phyloP scores from a whole-genome alignment of 2,329 filamentous ascomycete genomes.

The Penicillium corylophilum region DNA sequence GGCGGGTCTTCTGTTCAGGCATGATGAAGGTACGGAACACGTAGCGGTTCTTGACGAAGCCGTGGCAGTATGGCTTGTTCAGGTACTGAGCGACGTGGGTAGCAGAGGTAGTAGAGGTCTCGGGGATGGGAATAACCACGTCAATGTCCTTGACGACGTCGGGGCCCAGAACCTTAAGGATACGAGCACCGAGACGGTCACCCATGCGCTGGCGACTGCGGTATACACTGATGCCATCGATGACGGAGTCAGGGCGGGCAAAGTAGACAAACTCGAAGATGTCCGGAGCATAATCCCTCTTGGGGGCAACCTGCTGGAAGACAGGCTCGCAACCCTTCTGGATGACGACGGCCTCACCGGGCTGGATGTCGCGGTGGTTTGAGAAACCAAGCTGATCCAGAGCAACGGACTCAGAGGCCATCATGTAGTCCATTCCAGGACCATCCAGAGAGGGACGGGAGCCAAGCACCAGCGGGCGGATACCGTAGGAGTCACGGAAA shows the following conservation, averaged over 20 bases:
- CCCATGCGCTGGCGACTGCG: conserved; percentile 85
- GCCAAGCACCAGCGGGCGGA: conserved; percentile 78
- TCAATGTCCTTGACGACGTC: conserved; percentile 75
- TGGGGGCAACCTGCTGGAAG: conserved; percentile 71
- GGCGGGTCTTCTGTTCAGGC: conserved; percentile 75
- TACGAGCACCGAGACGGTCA: conserved; percentile 70
- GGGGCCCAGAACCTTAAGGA: conserved; percentile 66
- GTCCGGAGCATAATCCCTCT: conserved; percentile 73
- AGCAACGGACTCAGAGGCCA: conserved; percentile 86
- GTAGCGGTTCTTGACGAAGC: conserved; percentile 87
- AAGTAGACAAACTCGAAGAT: conserved; percentile 90
- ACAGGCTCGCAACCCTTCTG: conserved; percentile 72
- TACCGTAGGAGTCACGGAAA: conserved; percentile 77
- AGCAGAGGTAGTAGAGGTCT: conserved; percentile 80
- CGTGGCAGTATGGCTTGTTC: conserved; percentile 74
- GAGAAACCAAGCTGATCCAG: conserved; percentile 77
- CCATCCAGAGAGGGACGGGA: conserved; percentile 67
- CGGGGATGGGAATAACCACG: conserved; percentile 74
- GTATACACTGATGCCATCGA: conserved; percentile 86
- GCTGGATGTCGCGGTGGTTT: conserved; percentile 73
- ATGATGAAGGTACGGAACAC: conserved; percentile 86
- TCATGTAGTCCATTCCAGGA: conserved; percentile 76
- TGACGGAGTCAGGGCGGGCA: conserved; percentile 74
- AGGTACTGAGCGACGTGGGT: conserved; percentile 72
- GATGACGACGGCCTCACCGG: conserved; percentile 83